phyloP scores from a whole-genome alignment of 2,329 filamentous ascomycete species.

The Cephalotrichum gorgonifer region DNA sequence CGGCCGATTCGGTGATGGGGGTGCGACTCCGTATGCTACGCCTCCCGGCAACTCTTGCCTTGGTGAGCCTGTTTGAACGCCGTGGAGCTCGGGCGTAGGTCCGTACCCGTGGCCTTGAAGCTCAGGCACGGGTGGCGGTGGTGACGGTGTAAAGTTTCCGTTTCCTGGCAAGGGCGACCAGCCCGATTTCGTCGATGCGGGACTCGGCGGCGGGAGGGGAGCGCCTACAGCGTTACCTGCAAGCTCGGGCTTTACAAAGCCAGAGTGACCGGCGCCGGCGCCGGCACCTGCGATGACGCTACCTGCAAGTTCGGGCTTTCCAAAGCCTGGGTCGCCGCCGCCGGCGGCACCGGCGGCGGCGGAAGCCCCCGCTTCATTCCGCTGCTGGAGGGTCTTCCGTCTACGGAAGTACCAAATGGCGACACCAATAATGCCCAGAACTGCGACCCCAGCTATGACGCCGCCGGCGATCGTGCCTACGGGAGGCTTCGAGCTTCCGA shows the following conservation, averaged over 20 bases:
- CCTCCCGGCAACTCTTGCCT: background rate
- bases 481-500: constrained; percentile 11
- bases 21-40: background rate
- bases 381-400: constrained; percentile 13
- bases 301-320: background rate
- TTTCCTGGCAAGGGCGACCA: too few relatives aligned
- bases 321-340: too few relatives aligned
- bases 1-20: background rate
- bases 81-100: background rate
- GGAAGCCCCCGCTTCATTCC: constrained; percentile 8
- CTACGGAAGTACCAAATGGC: constrained; percentile 25
- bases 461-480: constrained; percentile 22
- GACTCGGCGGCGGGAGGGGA: too few relatives aligned
- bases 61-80: background rate
- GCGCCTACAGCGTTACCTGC: too few relatives aligned
- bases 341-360: constrained; percentile 5
- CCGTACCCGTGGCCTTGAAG: too few relatives aligned
- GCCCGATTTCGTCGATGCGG: too few relatives aligned
- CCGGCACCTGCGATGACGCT: constrained; percentile 11
- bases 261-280: too few relatives aligned
- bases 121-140: too few relatives aligned
- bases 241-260: too few relatives aligned
- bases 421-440: constrained; percentile 16
- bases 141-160: too few relatives aligned
- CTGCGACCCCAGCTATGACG: constrained; percentile 15